phyloP scores from a whole-genome alignment of 2,329 filamentous ascomycete species.

The Didymella glomerata region DNA sequence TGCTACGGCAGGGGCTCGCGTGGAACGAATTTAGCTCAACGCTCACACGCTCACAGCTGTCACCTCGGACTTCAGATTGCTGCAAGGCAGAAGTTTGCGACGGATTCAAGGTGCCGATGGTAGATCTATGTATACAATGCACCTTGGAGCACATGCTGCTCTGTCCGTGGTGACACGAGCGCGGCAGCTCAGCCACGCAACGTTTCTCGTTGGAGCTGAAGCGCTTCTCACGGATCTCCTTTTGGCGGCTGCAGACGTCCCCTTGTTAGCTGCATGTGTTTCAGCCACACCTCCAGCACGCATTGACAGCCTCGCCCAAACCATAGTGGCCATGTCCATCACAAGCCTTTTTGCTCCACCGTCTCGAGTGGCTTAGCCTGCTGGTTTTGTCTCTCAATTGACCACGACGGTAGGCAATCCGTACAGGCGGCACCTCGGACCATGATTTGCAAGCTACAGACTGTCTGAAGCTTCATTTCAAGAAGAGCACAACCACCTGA shows the following conservation, averaged over 20 bases:
- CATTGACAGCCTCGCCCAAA: slow-evolving; percentile 10
- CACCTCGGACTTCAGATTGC: not conserved
- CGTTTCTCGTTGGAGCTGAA: slow-evolving; percentile 12
- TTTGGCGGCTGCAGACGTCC: slow-evolving; percentile 4
- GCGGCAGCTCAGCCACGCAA: slow-evolving; percentile 18
- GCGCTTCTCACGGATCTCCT: slow-evolving; percentile 9
- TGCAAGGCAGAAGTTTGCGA: not conserved
- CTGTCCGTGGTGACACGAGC: slow-evolving; percentile 5
- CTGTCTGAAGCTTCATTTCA: not conserved
- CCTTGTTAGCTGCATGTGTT: slow-evolving; percentile 16
- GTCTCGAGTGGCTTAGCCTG: slow-evolving; percentile 1
- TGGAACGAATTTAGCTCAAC: slow-evolving; percentile 10
- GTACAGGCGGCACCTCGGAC: too few species aligned
- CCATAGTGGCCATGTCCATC: not conserved
- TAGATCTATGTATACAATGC: not conserved
- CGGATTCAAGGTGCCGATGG: too few species aligned
- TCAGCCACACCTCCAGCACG: slow-evolving; percentile 20
- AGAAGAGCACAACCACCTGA: not conserved
- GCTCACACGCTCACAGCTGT: slow-evolving; percentile 6
- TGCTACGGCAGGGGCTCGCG: slow-evolving; percentile 2
- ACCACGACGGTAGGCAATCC: not conserved
- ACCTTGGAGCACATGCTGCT: slow-evolving; percentile 7
- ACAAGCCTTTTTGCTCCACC: not conserved
- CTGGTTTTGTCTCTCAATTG: not conserved
- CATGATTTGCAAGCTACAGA: not conserved